phyloP scores from a whole-genome alignment of 495 filamentous ascomycete species.

The Talaromyces wortmannii region DNA sequence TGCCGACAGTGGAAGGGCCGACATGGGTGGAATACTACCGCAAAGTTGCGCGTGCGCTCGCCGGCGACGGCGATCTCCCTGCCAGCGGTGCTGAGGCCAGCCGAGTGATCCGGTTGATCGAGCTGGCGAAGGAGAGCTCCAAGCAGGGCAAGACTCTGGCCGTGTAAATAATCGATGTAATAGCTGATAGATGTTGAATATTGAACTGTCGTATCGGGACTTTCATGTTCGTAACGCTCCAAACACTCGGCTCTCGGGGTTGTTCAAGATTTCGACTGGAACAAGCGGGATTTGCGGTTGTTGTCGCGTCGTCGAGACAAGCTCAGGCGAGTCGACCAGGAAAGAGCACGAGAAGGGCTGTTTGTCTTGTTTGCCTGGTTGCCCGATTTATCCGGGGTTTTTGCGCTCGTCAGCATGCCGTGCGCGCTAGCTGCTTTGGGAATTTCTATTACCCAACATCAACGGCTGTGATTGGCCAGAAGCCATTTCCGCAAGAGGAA shows the following conservation, averaged over 20 bases:
- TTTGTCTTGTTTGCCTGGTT: not conserved
- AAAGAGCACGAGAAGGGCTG: not conserved
- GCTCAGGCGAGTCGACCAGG: too few species aligned
- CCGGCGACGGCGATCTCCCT: conserved; percentile 55
- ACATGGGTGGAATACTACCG: conserved; percentile 72
- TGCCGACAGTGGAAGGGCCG: conserved; percentile 57
- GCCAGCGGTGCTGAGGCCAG: conserved; percentile 66
- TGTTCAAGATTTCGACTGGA: too few species aligned
- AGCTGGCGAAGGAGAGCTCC: conserved; percentile 64
- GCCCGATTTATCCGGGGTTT: not conserved
- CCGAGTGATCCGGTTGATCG: conserved; percentile 68
- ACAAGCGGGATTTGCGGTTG: too few species aligned
- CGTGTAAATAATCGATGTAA: conserved; percentile 20
- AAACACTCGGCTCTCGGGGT: too few species aligned
- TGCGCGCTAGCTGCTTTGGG: conserved; percentile 9
- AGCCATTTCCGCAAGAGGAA: conserved; percentile 26
- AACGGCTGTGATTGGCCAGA: conserved; percentile 4
- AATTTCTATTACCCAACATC: conserved; percentile 36
- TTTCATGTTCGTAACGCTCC: too few species aligned
- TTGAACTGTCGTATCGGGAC: too few species aligned
- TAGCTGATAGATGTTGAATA: too few species aligned
- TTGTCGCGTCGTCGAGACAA: too few species aligned
- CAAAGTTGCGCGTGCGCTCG: conserved; percentile 59
- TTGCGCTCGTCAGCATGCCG: not conserved
- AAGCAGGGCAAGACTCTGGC: conserved; percentile 54